These are phyloP conservation scores for Sordariomycetes sp. DNA, from an alignment of 2,329 filamentous ascomycete species.

Conservation along the genomic window DNA sequence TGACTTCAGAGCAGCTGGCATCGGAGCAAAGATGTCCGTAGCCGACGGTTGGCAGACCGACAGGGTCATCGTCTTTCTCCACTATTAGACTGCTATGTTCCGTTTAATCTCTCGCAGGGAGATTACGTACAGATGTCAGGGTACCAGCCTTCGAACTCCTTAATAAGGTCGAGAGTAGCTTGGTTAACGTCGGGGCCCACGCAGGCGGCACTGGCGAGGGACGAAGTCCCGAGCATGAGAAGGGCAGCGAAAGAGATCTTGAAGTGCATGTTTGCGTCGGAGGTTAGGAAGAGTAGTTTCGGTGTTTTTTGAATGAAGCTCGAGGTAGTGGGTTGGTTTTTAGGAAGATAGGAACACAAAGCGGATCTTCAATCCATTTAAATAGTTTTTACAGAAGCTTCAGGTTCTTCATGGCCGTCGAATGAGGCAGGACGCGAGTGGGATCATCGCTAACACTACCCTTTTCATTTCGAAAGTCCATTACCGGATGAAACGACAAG, in stretches of 20 bases:
- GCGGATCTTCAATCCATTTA: too few relatives aligned
- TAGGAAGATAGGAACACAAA: too few relatives aligned
- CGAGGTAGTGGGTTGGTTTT: too few relatives aligned
- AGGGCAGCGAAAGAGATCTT: background rate
- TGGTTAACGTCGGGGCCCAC: constrained; percentile 7
- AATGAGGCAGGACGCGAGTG: too few relatives aligned
- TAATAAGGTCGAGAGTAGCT: constrained; percentile 3
- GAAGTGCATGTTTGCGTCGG: background rate
- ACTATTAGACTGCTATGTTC: background rate
- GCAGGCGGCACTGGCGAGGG: constrained; percentile 6
- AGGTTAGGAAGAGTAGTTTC: too few relatives aligned
- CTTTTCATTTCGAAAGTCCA: too few relatives aligned
- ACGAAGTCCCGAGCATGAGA: background rate
- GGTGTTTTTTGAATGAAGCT: too few relatives aligned
- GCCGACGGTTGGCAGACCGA: constrained; percentile 32
- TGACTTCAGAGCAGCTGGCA: constrained; percentile 26
- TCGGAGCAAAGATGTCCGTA: constrained; percentile 34
- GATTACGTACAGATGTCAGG: background rate
- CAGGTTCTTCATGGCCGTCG: too few relatives aligned
- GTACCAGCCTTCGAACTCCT: constrained; percentile 5
- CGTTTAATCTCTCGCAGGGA: background rate
- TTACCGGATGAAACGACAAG: too few relatives aligned
- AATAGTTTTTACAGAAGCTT: too few relatives aligned
- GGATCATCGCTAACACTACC: too few relatives aligned
- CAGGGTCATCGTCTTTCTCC: constrained; percentile 19